Evolutionary conservation across 2,329 filamentous ascomycete species (phyloP), one percentile per base, ranked within the genome.

Genomic region (Nemania abortiva): DNA sequence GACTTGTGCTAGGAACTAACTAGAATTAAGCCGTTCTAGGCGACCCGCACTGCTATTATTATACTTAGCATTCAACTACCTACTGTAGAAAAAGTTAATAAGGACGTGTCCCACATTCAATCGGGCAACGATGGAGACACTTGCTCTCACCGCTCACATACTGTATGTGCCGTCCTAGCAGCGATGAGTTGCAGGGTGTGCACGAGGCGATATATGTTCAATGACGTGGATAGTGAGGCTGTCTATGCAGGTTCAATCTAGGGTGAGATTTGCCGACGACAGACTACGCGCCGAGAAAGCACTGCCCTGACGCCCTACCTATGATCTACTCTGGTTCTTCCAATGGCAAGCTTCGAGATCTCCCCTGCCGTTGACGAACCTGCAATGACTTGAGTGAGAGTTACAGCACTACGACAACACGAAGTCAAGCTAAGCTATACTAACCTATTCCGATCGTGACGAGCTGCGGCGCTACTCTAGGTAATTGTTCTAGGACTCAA

Each of bases 141-240:
- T 56, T 15, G n/a, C 6, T 27, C 62, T 61, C 50, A 53, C 50
- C 57, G 57, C 39, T 53, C 10, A 50, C 29, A 50, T 11, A 7
- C 42, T 2, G 24, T 13, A 15, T 29, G 3, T 39, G 20, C 20
- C 20, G 7, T 55, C 27, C 29, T 27, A 63, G 11, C 13, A 45
- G 24, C 22, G 18, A 31, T 22, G 13, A 15, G 27, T 47, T 54
- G 9, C 24, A 20, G 2, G 22, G 24, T 37, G 3, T 50, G 10
- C 22, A 53, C 15, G 27, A 54, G 61, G 65, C 39, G 56, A 29
- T 10, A 47, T 15, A 65, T 63, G 34, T 62, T 15, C 63, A 68
- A 63, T 66, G 67, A 69, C 66, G 59, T 69, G 67, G 52, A 34
- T 45, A 66, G 34, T 60, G 65, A 70, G 68, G 64, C 68, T 65